Percentiles rank a stretch among this genome's conserved stretches.
These are phyloP conservation scores for Heterobasidion parviporum DNA, from an alignment of 1,284 basidiomycete species.

Conservation along the genomic window DNA sequence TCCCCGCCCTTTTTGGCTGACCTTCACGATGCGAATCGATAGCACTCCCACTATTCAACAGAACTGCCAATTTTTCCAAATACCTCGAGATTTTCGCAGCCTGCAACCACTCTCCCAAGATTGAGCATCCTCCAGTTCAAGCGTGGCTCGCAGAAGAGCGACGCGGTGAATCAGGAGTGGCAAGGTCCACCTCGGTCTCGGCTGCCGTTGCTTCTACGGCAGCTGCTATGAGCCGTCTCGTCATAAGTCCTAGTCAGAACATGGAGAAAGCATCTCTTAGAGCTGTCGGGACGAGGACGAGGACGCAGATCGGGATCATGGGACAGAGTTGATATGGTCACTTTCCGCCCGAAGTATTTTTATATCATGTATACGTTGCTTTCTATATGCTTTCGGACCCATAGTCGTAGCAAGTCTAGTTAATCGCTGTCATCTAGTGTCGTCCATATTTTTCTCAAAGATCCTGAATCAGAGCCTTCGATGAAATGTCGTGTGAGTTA, in stretches of 20 bases:
- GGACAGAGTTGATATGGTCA: background rate
- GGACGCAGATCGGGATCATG: background rate
- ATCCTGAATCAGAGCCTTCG: background rate
- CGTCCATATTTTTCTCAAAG: background rate
- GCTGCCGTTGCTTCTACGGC: background rate
- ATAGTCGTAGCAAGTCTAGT: background rate
- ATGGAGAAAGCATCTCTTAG: background rate
- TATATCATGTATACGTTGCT: too few relatives aligned
- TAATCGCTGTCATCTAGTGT: background rate
- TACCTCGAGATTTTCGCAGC: constrained; percentile 39
- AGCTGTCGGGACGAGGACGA: background rate
- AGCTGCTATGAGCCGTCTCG: background rate
- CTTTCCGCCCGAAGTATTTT: too few relatives aligned
- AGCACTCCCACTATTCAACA: constrained; percentile 52
- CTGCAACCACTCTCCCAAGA: constrained; percentile 32
- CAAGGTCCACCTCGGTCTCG: background rate
- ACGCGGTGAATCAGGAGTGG: background rate
- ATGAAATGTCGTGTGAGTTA: too few relatives aligned
- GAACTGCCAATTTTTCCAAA: constrained; percentile 37
- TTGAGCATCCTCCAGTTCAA: constrained; percentile 29
- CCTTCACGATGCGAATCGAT: background rate
- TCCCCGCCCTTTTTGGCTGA: background rate
- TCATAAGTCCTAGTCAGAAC: background rate
- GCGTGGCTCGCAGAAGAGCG: constrained; percentile 24
- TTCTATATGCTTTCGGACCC: too few relatives aligned